phyloP scores from a whole-genome alignment of 805 yeast genomes.

The Myxozyma melibiosi region DNA sequence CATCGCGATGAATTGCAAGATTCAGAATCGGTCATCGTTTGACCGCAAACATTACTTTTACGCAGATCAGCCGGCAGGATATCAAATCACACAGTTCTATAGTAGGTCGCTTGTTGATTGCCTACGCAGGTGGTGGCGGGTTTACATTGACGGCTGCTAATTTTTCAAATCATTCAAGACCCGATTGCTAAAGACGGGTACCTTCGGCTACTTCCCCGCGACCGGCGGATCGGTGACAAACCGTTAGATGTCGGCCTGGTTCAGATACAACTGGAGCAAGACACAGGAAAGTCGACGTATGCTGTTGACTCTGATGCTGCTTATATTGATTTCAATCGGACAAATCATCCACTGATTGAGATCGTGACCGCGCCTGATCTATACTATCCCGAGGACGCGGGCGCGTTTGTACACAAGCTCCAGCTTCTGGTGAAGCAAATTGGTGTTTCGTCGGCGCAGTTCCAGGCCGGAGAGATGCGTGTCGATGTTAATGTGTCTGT shows the following conservation, averaged over 20 bases:
- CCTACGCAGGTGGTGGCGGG: no score
- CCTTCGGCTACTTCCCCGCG: conserved; percentile 54
- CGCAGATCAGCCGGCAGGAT: conserved; percentile 95
- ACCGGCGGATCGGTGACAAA: conserved; percentile 48
- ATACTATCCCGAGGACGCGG: conserved; percentile 63
- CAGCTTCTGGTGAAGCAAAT: conserved; percentile 69
- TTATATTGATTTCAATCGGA: conserved; percentile 76
- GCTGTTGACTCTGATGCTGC: conserved; percentile 37
- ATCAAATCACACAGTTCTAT: conserved; percentile 90
- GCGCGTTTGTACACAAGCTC: conserved; percentile 76
- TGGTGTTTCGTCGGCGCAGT: conserved; percentile 81
- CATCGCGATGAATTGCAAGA: conserved; percentile 61
- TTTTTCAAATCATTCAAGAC: conserved; percentile 36
- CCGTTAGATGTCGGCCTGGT: conserved; percentile 53
- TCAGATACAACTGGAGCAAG: conserved; percentile 93
- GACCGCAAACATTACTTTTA: conserved; percentile 96
- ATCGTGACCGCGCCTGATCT: conserved; percentile 91
- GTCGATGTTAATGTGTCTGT: conserved; percentile 94
- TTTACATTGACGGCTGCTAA: background rate
- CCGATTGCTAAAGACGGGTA: conserved; percentile 77
- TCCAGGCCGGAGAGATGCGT: conserved; percentile 93
- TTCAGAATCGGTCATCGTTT: conserved; percentile 63
- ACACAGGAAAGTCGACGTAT: conserved; percentile 42
- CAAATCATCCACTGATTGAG: conserved; percentile 85
- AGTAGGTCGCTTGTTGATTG: conserved; percentile 19